Conservation (phyloP, 805 yeast genomes). For the Metschnikowia cerradonensis region DNA sequence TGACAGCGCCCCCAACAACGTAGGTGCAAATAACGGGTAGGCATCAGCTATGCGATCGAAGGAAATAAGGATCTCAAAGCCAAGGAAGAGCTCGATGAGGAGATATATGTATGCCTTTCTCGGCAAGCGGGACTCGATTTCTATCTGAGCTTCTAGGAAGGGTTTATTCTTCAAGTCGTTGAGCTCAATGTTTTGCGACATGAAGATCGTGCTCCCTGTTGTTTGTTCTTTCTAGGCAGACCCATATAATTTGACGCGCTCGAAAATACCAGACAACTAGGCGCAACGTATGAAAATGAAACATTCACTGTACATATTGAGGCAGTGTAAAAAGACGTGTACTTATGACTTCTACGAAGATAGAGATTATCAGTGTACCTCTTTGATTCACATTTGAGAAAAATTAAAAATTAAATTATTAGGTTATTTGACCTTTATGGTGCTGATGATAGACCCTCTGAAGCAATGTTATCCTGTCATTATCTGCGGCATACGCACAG, state of each 20-base stretch:
- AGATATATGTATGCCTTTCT: slow-evolving; percentile 18
- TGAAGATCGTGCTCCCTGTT: slow-evolving; percentile 1
- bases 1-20: slow-evolving; percentile 36
- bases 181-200: slow-evolving; percentile 16
- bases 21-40: slow-evolving; percentile 33
- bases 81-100: slow-evolving; percentile 24
- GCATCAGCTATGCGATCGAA: slow-evolving; percentile 22
- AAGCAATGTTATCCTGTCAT: neutral
- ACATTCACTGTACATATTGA: neutral
- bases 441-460: neutral
- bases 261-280: neutral
- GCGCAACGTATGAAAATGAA: neutral
- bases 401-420: too few species aligned
- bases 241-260: neutral
- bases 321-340: too few species aligned
- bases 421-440: neutral
- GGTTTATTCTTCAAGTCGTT: slow-evolving; percentile 17
- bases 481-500: slow-evolving; percentile 1
- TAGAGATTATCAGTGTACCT: neutral
- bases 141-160: slow-evolving; percentile 12
- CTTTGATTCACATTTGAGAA: neutral
- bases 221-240: neutral
- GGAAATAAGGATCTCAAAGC: slow-evolving; percentile 26
- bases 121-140: slow-evolving; percentile 3
- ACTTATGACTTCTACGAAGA: neutral